Evolutionary conservation across 2,329 filamentous ascomycete species (phyloP).

Genomic region (Aspergillus candidus): DNA sequence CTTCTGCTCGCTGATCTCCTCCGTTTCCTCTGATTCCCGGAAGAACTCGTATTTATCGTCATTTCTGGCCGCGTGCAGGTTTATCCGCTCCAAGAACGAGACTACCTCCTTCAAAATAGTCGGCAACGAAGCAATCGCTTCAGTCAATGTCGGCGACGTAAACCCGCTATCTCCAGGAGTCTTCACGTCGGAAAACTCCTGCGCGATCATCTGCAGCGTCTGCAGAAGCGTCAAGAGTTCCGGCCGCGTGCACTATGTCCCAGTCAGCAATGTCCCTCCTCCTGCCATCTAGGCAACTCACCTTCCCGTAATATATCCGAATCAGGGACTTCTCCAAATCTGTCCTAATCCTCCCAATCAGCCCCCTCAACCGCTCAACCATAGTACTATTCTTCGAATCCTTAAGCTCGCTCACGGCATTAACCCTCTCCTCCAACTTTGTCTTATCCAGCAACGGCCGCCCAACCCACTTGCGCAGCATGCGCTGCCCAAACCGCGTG

Average conservation of each 20-base stretch:
- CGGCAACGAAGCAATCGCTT: constrained; percentile 69
- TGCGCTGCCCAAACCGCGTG: constrained; percentile 79
- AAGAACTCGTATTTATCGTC: constrained; percentile 97
- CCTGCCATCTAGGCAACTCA: constrained; percentile 11
- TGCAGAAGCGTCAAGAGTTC: constrained; percentile 83
- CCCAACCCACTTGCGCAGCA: constrained; percentile 92
- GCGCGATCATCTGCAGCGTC: constrained; percentile 72
- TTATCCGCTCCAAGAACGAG: constrained; percentile 76
- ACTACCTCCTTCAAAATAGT: constrained; percentile 67
- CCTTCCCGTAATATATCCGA: constrained; percentile 92
- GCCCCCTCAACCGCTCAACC: constrained; percentile 66
- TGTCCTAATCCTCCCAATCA: constrained; percentile 65
- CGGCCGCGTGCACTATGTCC: constrained; percentile 63
- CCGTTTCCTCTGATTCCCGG: constrained; percentile 76
- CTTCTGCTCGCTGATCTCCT: constrained; percentile 83
- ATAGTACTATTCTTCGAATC: constrained; percentile 58
- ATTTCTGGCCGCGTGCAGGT: constrained; percentile 69
- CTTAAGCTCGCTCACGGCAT: constrained; percentile 80
- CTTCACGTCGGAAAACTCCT: constrained; percentile 66
- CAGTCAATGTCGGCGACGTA: constrained; percentile 59
- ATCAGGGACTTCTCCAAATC: constrained; percentile 92
- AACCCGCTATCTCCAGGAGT: constrained; percentile 65
- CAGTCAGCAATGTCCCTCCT: constrained; percentile 13
- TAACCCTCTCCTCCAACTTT: constrained; percentile 69
- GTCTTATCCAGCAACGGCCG: constrained; percentile 73